Conservation (phyloP, 179 eudicot genomes). For the Dionaea muscipula region DNA sequence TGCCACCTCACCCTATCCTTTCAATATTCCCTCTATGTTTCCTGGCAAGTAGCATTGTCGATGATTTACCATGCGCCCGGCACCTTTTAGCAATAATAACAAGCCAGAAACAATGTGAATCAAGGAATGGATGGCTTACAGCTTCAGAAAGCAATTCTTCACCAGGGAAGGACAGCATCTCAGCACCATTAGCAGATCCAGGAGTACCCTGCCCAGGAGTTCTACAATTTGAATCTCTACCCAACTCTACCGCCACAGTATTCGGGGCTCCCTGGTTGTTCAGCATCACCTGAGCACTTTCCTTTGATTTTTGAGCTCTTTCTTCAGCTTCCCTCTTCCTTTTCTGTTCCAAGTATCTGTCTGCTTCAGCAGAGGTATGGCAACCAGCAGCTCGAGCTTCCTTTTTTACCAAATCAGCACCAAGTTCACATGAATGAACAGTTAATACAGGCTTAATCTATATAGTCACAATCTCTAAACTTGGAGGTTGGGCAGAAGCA, state of each 20-base stretch:
- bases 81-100: not conserved
- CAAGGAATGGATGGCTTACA: constrained; percentile 13
- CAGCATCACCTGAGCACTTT: constrained; percentile 3
- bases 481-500: no score
- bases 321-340: constrained; percentile 25
- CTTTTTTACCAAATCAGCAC: constrained; percentile 11
- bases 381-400: constrained; percentile 34
- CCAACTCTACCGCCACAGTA: constrained; percentile 1
- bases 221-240: constrained; percentile 8
- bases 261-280: constrained; percentile 5
- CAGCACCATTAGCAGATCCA: constrained; percentile 10
- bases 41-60: no score
- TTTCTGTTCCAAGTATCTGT: constrained; percentile 22
- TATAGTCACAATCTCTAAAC: no score
- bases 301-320: constrained; percentile 13
- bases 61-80: no score
- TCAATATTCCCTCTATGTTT: no score
- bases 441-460: no score
- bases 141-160: constrained; percentile 28
- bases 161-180: constrained; percentile 18
- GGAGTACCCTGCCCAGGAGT: constrained; percentile 10
- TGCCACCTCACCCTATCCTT: no score
- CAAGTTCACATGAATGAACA: not conserved
- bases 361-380: constrained; percentile 31
- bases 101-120: not conserved